A percentile compares a stretch with the other conserved stretches of the same genome.
Evolutionary conservation across 2,329 filamentous ascomycete genomes (phyloP).

Genomic region (Diatrype stigma): DNA sequence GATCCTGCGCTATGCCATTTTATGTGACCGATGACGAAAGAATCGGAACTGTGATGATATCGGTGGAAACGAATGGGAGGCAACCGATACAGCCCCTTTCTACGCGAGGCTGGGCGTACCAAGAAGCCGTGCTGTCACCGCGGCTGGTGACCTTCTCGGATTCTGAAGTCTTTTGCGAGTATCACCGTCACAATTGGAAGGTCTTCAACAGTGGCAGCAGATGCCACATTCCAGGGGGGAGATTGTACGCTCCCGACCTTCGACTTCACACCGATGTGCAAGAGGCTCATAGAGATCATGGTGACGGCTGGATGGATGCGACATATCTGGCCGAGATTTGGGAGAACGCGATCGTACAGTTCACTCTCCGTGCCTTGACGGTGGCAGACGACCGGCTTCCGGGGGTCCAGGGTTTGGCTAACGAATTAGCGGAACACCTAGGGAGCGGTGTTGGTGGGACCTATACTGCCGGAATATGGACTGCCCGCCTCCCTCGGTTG

Average conservation of each 20-base stretch:
- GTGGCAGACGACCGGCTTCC: background rate
- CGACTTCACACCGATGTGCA: background rate
- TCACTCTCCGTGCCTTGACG: background rate
- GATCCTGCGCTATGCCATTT: background rate
- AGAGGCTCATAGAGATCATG: background rate
- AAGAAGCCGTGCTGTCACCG: background rate
- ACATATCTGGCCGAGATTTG: background rate
- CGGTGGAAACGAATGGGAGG: background rate
- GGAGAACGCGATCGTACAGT: background rate
- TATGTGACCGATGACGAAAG: background rate
- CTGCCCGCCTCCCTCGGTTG: background rate
- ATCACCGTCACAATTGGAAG: background rate
- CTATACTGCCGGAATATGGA: background rate
- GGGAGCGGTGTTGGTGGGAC: background rate
- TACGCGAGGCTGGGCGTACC: background rate
- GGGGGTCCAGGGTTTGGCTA: background rate
- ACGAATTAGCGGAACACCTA: background rate
- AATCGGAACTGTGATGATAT: background rate
- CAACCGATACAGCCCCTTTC: background rate
- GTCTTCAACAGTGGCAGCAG: background rate
- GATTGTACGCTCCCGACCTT: background rate
- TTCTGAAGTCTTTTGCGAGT: background rate
- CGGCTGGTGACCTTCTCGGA: background rate
- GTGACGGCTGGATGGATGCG: background rate
- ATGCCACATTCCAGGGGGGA: background rate